phyloP scores from a whole-genome alignment of 2,329 filamentous ascomycete genomes.

The Magnaporthales sp. region DNA sequence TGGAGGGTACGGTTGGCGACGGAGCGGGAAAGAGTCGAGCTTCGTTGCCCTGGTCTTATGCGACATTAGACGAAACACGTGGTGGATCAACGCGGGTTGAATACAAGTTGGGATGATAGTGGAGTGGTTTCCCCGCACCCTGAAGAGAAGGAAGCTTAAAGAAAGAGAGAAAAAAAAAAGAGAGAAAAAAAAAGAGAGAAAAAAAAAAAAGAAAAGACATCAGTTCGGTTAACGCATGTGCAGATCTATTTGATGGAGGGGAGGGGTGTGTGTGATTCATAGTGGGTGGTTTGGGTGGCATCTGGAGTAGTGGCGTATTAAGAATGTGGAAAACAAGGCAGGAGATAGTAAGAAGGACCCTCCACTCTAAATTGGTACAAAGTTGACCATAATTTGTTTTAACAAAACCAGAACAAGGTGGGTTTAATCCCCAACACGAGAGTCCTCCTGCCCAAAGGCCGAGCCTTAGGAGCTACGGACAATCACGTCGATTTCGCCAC shows the following conservation, averaged over 20 bases:
- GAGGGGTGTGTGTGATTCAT: background rate
- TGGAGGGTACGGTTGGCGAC: background rate
- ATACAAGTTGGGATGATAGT: background rate
- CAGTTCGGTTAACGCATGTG: background rate
- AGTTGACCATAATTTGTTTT: background rate
- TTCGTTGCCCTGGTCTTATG: background rate
- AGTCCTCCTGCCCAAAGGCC: background rate
- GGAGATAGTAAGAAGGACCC: background rate
- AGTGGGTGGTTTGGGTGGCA: background rate
- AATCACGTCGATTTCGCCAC: background rate
- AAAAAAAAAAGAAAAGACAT: background rate
- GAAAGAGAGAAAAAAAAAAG: too few species aligned
- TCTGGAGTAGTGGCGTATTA: background rate
- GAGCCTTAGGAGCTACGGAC: background rate
- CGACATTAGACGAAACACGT: background rate
- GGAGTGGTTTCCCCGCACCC: background rate
- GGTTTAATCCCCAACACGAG: background rate
- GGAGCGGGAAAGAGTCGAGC: background rate
- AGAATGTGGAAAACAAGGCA: background rate
- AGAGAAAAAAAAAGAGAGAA: background rate
- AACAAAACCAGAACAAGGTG: background rate
- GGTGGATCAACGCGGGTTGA: background rate
- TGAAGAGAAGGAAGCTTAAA: background rate
- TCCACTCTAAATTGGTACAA: too few species aligned
- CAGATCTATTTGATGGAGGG: background rate